Percentiles rank a stretch among this genome's conserved stretches.
Evolutionary conservation across 768 basidiomycete species (phyloP).

Genomic region (Dioszegia crocea): DNA sequence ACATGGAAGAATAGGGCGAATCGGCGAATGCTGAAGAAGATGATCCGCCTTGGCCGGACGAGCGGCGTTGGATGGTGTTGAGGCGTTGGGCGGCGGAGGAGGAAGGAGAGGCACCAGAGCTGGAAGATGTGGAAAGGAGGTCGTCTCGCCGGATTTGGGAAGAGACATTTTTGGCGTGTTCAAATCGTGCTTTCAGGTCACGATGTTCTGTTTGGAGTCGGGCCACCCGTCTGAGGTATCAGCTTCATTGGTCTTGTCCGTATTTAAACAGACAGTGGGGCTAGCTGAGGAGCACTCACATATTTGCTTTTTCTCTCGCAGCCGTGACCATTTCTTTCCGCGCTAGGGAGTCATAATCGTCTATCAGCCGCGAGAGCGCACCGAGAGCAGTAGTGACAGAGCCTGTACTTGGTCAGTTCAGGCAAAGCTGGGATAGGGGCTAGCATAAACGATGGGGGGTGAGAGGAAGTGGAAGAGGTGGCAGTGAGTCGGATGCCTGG

Average conservation of each 20-base stretch:
- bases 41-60: conserved; percentile 33
- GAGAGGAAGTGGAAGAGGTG: too few species aligned
- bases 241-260: not conserved
- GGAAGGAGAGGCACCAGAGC: conserved; percentile 15
- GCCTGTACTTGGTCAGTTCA: conserved; percentile 56
- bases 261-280: not conserved
- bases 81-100: conserved; percentile 45
- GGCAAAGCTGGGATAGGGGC: too few species aligned
- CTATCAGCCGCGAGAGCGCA: conserved; percentile 87
- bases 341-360: conserved; percentile 96
- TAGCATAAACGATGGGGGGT: too few species aligned
- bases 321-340: conserved; percentile 92
- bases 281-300: conserved; percentile 54
- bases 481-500: too few species aligned
- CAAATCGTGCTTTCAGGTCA: conserved; percentile 78
- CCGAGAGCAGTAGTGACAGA: conserved; percentile 98
- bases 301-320: conserved; percentile 92
- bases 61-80: conserved; percentile 29
- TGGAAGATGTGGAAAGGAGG: conserved; percentile 21
- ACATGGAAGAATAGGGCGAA: conserved; percentile 67
- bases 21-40: conserved; percentile 61
- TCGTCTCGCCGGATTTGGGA: conserved; percentile 29
- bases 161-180: conserved; percentile 58
- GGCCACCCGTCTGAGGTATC: conserved; percentile 68
- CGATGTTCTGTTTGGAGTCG: conserved; percentile 84